These are phyloP conservation scores for Cercospora sojina DNA, from an alignment of 2,329 filamentous ascomycete species.

Conservation along the genomic window DNA sequence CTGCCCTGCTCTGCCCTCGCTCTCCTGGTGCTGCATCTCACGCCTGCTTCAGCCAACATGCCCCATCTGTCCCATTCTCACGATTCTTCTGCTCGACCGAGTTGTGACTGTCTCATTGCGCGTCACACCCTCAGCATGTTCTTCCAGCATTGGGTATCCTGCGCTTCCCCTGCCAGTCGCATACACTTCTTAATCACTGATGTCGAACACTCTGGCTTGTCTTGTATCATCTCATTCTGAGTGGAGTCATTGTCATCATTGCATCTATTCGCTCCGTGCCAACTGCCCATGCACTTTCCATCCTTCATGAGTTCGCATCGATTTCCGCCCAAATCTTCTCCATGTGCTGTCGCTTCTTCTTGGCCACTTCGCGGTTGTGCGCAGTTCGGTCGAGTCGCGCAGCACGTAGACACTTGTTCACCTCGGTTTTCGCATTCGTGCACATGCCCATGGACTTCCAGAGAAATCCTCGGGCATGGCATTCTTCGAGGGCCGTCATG, in stretches of 20 bases:
- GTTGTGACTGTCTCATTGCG: neutral
- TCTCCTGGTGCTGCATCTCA: neutral
- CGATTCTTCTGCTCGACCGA: neutral
- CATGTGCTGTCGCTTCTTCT: conserved; percentile 69
- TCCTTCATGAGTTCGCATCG: conserved; percentile 63
- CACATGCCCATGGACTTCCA: conserved; percentile 90
- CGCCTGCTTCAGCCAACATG: neutral
- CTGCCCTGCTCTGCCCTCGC: neutral
- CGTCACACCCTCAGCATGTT: neutral
- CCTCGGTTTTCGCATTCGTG: conserved; percentile 78
- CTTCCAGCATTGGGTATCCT: neutral
- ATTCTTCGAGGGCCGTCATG: conserved; percentile 91
- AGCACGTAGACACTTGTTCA: conserved; percentile 79
- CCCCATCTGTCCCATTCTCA: neutral
- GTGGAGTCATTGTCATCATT: neutral
- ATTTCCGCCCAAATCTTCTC: conserved; percentile 77
- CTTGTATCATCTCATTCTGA: neutral
- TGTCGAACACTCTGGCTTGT: neutral
- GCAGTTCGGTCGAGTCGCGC: conserved; percentile 77
- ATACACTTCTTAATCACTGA: neutral
- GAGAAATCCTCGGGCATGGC: conserved; percentile 87
- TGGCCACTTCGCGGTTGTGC: conserved; percentile 69
- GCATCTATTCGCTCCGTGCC: neutral
- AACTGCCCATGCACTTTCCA: neutral
- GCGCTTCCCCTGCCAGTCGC: neutral